Conservation (phyloP, 805 yeast species). For the Pichia scutulata region DNA sequence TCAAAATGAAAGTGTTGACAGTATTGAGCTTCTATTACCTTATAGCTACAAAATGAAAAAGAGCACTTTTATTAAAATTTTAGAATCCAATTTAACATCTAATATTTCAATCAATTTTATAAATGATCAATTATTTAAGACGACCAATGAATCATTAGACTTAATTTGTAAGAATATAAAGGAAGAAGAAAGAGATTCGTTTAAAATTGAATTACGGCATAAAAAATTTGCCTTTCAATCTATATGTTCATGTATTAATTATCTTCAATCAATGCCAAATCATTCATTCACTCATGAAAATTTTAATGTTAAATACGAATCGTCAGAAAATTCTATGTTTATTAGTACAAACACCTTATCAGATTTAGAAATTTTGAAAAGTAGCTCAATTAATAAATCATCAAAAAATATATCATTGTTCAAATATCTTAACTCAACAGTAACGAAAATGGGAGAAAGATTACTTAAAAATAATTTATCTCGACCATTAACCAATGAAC, state of each 20-base stretch:
- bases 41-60: constrained; percentile 14
- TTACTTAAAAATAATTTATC: constrained; percentile 34
- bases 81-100: constrained; percentile 20
- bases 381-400: constrained; percentile 18
- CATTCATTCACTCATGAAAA: constrained; percentile 21
- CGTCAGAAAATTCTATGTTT: constrained; percentile 35
- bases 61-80: constrained; percentile 30
- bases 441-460: constrained; percentile 41
- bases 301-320: constrained; percentile 31
- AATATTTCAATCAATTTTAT: constrained; percentile 20
- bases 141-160: constrained; percentile 1
- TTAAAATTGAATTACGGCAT: constrained; percentile 24
- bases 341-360: constrained; percentile 34
- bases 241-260: constrained; percentile 26
- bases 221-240: constrained; percentile 26
- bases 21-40: constrained; percentile 30
- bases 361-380: constrained; percentile 34
- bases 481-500: constrained; percentile 39
- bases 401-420: constrained; percentile 27
- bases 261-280: constrained; percentile 14
- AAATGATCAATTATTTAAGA: constrained; percentile 21
- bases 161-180: constrained; percentile 5
- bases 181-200: constrained; percentile 16
- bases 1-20: constrained; percentile 20
- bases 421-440: constrained; percentile 32